A percentile compares a stretch with the other conserved stretches of the same genome.
These are phyloP conservation scores for Geranium rotundifolium DNA, from an alignment of 345 rosid species.

Conservation along the genomic window DNA sequence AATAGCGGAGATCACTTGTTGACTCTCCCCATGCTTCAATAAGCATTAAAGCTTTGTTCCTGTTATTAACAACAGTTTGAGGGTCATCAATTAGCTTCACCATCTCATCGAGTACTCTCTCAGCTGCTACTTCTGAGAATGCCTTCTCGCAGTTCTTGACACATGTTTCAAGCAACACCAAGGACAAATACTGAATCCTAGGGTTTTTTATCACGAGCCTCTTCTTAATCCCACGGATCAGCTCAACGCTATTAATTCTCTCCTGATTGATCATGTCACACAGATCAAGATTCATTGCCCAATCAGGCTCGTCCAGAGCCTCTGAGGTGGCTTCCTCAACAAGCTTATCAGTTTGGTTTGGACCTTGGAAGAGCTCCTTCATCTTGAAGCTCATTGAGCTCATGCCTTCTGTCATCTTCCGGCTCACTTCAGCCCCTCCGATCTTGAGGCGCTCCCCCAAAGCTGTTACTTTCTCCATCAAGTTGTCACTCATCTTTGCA, in stretches of 20 bases:
- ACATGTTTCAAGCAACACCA: conserved; percentile 74
- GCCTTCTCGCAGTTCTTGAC: conserved; percentile 90
- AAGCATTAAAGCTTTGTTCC: conserved; percentile 72
- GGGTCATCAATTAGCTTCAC: conserved; percentile 83
- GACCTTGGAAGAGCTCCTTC: conserved; percentile 78
- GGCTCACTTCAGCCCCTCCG: conserved; percentile 77
- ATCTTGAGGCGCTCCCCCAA: conserved; percentile 84
- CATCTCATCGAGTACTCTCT: conserved; percentile 91
- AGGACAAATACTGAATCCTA: conserved; percentile 65
- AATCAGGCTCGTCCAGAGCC: conserved; percentile 74
- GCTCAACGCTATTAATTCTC: conserved; percentile 52
- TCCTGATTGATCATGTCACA: conserved; percentile 82
- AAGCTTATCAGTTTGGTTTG: conserved; percentile 67
- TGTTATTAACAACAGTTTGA: conserved; percentile 56
- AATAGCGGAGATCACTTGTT: conserved; percentile 60
- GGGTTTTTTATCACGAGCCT: conserved; percentile 58
- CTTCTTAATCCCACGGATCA: conserved; percentile 71
- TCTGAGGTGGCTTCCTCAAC: conserved; percentile 90
- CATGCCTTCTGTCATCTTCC: conserved; percentile 67
- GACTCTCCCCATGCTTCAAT: conserved; percentile 93
- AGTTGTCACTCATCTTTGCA: conserved; percentile 57
- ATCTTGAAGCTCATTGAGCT: conserved; percentile 86
- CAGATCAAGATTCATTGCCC: conserved; percentile 77
- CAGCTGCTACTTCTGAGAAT: conserved; percentile 87
- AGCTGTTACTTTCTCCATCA: conserved; percentile 81